Base-by-base conservation (phyloP, 2,329 filamentous ascomycete species). In the Colletotrichum gloeosporioides region DNA sequence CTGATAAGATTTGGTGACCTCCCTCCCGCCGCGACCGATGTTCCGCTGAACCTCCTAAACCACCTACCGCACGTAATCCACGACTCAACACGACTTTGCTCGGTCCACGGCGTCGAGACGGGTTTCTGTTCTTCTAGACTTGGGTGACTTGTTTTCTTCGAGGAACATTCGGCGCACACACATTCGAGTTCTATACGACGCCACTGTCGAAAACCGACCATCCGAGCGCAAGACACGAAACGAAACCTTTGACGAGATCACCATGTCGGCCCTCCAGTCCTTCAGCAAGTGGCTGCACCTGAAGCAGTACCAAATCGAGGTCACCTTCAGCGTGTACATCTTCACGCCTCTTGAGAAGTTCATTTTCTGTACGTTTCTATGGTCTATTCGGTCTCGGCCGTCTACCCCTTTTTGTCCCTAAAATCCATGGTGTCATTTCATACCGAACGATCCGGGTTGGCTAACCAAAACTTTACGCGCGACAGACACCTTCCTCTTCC, bases 261-360 rank as follows among this genome's bases (percentile, higher is more conserved):
- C 22, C 31, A 83, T 86, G 83, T 86, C 85, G 63, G 79, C 80
- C 64, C 81, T 90, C 80, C 86, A 89, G 78, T 84, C 86, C 62
- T 89, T 98, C 81, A 91, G 95, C 79, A 93, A 93, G 85, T 98
- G 96, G 95, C 90, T 99, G 80, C 93, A 96, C 86, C 92, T 96
- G 86, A 99, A 99, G 90, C 93, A 96, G 84, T 98, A 99, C 89
- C 97, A 99, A 89, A 96, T 99, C 84, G 97, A 99, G 88, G 96
- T 99, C 84, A 98, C 96, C 15, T 97, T 98, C 86, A 94, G 95
- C 77, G 91, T 99, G 31, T 99, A 99, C 90, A 99, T 99, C 95
- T 94, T 98, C 81, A 98, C 96, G 49, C 94, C 96, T 2, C 96
- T 94, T 69, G 97, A 99, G 89, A 98, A 98, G 86, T 96, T 98